A percentile compares a stretch with the other conserved stretches of the same genome.
Evolutionary conservation across 1,139 yeast species (phyloP).

Genomic region (Debaryomycetaceae sp.): DNA sequence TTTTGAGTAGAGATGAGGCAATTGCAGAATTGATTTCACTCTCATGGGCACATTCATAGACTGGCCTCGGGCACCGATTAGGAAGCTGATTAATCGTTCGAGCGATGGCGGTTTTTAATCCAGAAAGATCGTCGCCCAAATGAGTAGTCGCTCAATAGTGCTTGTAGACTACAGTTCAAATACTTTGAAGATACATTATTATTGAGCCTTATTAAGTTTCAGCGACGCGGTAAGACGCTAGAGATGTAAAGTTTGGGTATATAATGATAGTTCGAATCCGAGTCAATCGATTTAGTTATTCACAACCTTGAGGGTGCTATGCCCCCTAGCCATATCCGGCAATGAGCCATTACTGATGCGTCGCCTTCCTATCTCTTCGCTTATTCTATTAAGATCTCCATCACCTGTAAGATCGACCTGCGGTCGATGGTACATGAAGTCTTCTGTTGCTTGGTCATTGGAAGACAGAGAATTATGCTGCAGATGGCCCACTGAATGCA

Average conservation of each 20-base stretch:
- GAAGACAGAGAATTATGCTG: neutral
- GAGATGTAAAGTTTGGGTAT: neutral
- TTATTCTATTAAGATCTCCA: conserved; percentile 4
- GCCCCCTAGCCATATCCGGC: conserved; percentile 55
- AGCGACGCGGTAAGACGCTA: neutral
- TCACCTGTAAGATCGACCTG: conserved; percentile 12
- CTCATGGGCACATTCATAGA: too few species aligned
- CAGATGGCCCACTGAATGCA: neutral
- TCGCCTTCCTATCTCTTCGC: conserved; percentile 41
- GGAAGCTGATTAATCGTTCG: too few species aligned
- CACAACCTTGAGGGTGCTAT: conserved; percentile 46
- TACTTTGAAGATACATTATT: neutral
- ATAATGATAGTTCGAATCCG: too few species aligned
- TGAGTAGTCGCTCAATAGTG: too few species aligned
- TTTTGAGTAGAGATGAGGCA: too few species aligned
- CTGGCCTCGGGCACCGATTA: too few species aligned
- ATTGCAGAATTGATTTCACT: too few species aligned
- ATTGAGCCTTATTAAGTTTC: neutral
- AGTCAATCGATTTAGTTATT: conserved; percentile 25
- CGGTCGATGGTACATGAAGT: conserved; percentile 7
- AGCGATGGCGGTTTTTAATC: too few species aligned
- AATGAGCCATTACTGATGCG: conserved; percentile 68
- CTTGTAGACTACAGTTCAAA: neutral
- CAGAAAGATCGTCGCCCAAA: too few species aligned
- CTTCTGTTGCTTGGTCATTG: conserved; percentile 14